Base-by-base conservation (phyloP, 2,329 filamentous ascomycete genomes). In the Sporothrix globosa region DNA sequence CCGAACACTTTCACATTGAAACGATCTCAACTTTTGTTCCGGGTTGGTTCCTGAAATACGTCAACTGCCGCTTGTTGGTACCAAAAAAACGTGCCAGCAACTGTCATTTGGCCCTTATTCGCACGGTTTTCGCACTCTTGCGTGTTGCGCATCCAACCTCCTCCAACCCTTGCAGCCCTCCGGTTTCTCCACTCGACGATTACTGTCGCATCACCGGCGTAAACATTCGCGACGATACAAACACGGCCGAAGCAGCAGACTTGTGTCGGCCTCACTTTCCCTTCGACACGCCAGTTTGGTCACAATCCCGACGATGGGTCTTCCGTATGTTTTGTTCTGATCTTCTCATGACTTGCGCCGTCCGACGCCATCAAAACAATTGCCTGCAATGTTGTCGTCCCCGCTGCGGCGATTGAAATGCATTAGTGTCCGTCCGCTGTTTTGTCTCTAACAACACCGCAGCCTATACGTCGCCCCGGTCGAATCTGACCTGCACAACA, bases 401-500 rank as follows among this genome's bases (percentile, higher is more conserved):
- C 30, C 6, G 1, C 19, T 7, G 54, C 10, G 5, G 7, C 34
- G 34, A 34, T 39, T 39, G n/a, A 21, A 27, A 4, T 34, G 52
- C 14, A 9, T 27, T 24, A 13, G 41, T 46, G 3, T 2, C 14
- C 7, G 21, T 46, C 34, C 34, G 10, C n/a, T 44, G 14, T 44
- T 44, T 44, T 44, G 10, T 27, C 58, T 63, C 58, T 63, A 63
- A 63, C 39, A 27, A 27, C 4, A 19, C 7, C 14, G 9, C 44
- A 76, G 75, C 14, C 69, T 76, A 0, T 75, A 76, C 61, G 66
- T 73, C 34, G 61, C 74, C 0, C 74, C 73, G 41, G 72, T 74
- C 65, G 73, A 75, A 48, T 73, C 73, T 34, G 73, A 76, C 39
- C 53, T 74, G 14, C 73, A 70, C 44, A 61, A 50, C 67, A 73